Evolutionary conservation across 2,329 filamentous ascomycete genomes (phyloP), one percentile per base, ranked within the genome.

Genomic region (Ophiostoma tasmaniense): DNA sequence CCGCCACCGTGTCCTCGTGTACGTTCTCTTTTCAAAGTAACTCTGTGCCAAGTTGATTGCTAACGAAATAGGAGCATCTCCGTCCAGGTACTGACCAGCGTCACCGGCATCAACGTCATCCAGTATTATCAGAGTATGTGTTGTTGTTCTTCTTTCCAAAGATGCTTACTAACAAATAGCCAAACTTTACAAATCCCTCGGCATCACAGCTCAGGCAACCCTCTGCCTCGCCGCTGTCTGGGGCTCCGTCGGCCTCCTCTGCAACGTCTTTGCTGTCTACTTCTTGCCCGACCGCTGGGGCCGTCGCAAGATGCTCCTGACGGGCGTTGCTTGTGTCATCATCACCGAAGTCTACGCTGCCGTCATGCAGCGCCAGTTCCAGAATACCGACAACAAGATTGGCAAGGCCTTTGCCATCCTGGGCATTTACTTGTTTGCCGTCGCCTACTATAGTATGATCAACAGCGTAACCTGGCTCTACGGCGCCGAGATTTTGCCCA

Each of bases 401-500:
- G 85, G 85, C 50, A 87, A 87, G 73, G 85, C 84, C 0, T 87
- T 87, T 73, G 83, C 85, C 0, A 81, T 87, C 35, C 76, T 87
- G 1, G 85, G 84, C 0, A 87, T 87, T 33, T 87, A 86, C 70
- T 77, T 87, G 0, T 87, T 87, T 71, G 85, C 83, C 1, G 80
- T 85, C 2, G 78, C 76, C 22, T 87, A 85, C 72, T 86, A 84
- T 71, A 78, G 79, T 25, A 81, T 85, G 79, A 79, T 85, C 17
- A 84, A 85, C 73, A 81, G 79, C 71, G 83, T 81, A 6, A 84
- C 82, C 13, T 85, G 83, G 82, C 76, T 84, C 0, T 86, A 86
- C 73, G 83, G n/a, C 82, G 67, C 84, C 20, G 84, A 86, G 73
- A 80, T 86, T 7, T 74, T 86, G 3, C 84, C 84, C 0, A 81